These are phyloP conservation scores for Prunus salicina DNA, from an alignment of 306 rosid genomes.

Conservation along the genomic window DNA sequence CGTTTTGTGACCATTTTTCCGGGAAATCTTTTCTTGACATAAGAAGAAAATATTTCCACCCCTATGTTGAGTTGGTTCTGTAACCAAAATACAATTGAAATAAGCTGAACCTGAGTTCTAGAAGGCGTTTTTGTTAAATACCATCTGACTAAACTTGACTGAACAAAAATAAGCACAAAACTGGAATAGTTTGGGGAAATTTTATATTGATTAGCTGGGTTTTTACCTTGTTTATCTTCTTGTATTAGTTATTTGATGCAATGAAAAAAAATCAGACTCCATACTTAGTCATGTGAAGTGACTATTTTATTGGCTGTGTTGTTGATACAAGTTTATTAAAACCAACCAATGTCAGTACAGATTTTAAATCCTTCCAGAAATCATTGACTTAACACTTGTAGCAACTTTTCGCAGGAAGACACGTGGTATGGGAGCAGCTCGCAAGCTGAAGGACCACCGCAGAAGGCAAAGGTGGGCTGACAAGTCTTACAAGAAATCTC, in stretches of 20 bases:
- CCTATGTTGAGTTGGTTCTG: too few species aligned
- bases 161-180: too few species aligned
- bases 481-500: slow-evolving; percentile 60
- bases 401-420: slow-evolving; percentile 40
- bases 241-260: neutral
- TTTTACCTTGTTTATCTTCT: neutral
- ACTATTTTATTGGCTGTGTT: neutral
- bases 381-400: neutral
- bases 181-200: neutral
- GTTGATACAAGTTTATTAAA: neutral
- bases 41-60: neutral
- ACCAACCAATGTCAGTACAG: neutral
- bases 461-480: slow-evolving; percentile 71
- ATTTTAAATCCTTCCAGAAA: neutral
- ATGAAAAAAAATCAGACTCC: neutral
- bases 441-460: slow-evolving; percentile 67
- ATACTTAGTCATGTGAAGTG: neutral
- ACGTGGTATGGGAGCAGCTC: slow-evolving; percentile 66
- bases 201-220: neutral
- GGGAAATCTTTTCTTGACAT: neutral
- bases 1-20: neutral
- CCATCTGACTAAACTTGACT: too few species aligned
- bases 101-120: neutral
- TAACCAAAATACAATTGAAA: neutral
- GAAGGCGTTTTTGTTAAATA: neutral